Evolutionary conservation across 305 asterid genomes (phyloP).

Genomic region (Plantago coronopus): DNA sequence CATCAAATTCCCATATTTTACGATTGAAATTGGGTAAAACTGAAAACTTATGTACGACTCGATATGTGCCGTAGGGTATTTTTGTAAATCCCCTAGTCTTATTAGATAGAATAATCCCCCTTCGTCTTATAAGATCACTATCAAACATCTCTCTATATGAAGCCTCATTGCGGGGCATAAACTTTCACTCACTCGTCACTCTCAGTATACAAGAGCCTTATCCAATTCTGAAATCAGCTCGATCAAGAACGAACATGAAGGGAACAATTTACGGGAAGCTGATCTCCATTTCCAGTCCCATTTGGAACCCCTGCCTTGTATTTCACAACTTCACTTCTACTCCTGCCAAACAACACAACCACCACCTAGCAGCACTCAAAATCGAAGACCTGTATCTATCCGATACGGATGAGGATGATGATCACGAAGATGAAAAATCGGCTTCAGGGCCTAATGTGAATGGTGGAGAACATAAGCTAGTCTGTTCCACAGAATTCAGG

Average conservation of each 20-base stretch:
- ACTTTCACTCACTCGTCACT: no score
- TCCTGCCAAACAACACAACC: conserved; percentile 3
- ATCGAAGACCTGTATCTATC: no score
- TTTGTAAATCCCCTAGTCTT: no score
- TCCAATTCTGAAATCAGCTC: neutral
- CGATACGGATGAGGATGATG: neutral
- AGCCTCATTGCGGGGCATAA: no score
- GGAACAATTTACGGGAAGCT: conserved; percentile 47
- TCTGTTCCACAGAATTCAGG: conserved; percentile 9
- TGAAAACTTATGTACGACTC: no score
- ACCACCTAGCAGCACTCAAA: neutral
- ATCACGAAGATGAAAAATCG: conserved; percentile 21
- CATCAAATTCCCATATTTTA: no score
- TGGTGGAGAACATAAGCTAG: conserved; percentile 9
- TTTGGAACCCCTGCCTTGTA: conserved; percentile 28
- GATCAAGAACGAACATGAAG: conserved; percentile 37
- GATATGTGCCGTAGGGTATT: no score
- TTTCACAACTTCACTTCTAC: conserved; percentile 22
- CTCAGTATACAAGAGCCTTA: no score
- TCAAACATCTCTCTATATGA: no score
- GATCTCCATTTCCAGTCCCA: conserved; percentile 38
- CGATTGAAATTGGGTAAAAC: no score
- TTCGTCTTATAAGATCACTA: no score
- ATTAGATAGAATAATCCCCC: no score
- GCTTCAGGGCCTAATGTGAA: conserved; percentile 10